A percentile compares a stretch with the other conserved stretches of the same genome.
Evolutionary conservation across 2,329 filamentous ascomycete genomes (phyloP).

Genomic region (Apiospora marii): DNA sequence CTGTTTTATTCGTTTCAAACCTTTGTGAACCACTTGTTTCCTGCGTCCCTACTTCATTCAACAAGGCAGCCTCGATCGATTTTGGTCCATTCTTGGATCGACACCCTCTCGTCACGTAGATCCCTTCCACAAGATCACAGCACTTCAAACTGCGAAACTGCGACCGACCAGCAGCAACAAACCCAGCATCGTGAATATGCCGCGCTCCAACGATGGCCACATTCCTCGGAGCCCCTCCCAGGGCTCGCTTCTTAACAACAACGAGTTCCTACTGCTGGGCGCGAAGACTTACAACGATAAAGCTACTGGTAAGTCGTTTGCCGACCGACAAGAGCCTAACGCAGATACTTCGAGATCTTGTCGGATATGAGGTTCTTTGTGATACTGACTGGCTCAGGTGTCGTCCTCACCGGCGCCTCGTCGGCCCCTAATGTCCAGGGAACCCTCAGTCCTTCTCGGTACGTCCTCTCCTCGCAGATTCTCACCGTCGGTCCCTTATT

Average conservation of each 20-base stretch:
- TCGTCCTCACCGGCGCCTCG: not conserved
- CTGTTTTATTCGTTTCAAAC: not conserved
- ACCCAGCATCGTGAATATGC: not conserved
- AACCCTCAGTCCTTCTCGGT: not conserved
- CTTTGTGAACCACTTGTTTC: not conserved
- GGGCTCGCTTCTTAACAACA: not conserved
- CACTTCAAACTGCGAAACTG: not conserved
- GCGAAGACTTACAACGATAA: not conserved
- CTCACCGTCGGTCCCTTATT: not conserved
- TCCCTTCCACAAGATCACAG: not conserved
- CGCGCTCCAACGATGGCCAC: not conserved
- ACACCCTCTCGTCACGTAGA: not conserved
- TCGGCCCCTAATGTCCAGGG: not conserved
- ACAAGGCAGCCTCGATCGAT: not conserved
- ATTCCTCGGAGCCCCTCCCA: not conserved
- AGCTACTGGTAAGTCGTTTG: not conserved
- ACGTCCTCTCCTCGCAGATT: not conserved
- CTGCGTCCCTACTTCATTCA: not conserved
- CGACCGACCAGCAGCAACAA: not conserved
- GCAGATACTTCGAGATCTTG: not conserved
- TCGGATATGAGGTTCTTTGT: not conserved
- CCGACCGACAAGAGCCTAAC: not conserved
- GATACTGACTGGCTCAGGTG: not conserved
- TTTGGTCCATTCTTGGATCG: constrained; percentile 2
- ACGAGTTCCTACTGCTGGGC: not conserved